Evolutionary conservation across 2,329 filamentous ascomycete species (phyloP), one percentile per base, ranked within the genome.

Genomic region (Graphiopsis chlorocephala): DNA sequence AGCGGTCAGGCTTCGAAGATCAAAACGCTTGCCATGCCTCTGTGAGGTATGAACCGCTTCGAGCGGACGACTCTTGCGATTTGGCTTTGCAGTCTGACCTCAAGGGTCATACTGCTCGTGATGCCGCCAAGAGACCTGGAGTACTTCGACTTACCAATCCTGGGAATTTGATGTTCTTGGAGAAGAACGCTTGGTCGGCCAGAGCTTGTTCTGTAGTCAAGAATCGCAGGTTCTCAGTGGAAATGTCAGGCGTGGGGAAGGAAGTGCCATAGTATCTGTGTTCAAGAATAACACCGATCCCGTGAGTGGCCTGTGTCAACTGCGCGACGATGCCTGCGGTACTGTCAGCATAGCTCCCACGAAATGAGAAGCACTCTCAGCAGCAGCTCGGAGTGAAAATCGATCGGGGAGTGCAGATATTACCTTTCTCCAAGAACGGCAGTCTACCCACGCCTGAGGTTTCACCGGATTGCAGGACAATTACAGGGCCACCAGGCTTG

Each of bases 191-290:
- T 50, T 88, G 87, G 74, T 96, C 92, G 8, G 91, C 92, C 45
- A 96, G 75, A 0, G 92, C 88, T 75, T 96, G 92, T 70, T 93
- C 90, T 0, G 92, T 95, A 0, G 90, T 89, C 72, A 96, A 80
- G 80, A 95, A 96, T 2, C 92, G 88, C 68, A 96, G 78, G 70
- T 86, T 93, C 73, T 90, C 79, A 0, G 86, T 88, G 0, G 84
- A 84, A 23, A 94, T 81, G 71, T 93, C 84, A 0, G 82, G 75
- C 0, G 86, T 85, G 0, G 92, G 91, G 63, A 89, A 88, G 74
- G 90, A 93, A 14, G 82, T 83, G 64, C 92, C 92, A 73, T 96
- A 96, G 81, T 96, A 96, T 31, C 92, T 86, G 66, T 96, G 92
- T 79, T 96, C 92, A 2, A 96, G 83, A 55, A 96, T 85, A 2